Conservation (phyloP, 139 green algal species). For the Coelastrella sp. region DNA sequence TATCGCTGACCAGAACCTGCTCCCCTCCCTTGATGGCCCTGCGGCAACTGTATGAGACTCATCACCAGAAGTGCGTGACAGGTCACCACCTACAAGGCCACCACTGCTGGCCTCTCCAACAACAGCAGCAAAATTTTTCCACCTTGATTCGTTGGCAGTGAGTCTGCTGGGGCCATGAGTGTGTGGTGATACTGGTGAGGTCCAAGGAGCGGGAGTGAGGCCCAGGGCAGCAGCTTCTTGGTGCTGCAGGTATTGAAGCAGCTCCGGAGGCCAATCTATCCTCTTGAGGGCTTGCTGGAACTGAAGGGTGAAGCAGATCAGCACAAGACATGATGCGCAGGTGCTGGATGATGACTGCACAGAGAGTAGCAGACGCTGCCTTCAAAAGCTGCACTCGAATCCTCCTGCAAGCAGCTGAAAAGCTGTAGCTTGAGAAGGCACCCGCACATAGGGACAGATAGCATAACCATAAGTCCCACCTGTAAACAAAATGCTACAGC, state of each 20-base stretch:
- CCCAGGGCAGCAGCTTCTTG: neutral
- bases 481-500: constrained; percentile 65
- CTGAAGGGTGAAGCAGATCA: constrained; percentile 22
- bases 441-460: neutral
- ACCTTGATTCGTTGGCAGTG: no score
- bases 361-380: no score
- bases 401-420: neutral
- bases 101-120: neutral
- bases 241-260: constrained; percentile 33
- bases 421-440: neutral
- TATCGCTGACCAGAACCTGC: neutral
- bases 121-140: neutral
- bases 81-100: neutral
- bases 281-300: constrained; percentile 51
- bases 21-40: neutral
- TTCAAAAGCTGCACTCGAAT: neutral
- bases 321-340: neutral
- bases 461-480: constrained; percentile 17
- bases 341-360: neutral
- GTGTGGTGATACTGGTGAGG: neutral
- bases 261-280: constrained; percentile 50
- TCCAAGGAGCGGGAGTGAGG: neutral
- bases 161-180: neutral
- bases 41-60: neutral
- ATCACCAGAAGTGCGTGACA: neutral